Evolutionary conservation across 2,329 filamentous ascomycete genomes (phyloP), one percentile per base, ranked within the genome.

Genomic region (Endothia cerciana): DNA sequence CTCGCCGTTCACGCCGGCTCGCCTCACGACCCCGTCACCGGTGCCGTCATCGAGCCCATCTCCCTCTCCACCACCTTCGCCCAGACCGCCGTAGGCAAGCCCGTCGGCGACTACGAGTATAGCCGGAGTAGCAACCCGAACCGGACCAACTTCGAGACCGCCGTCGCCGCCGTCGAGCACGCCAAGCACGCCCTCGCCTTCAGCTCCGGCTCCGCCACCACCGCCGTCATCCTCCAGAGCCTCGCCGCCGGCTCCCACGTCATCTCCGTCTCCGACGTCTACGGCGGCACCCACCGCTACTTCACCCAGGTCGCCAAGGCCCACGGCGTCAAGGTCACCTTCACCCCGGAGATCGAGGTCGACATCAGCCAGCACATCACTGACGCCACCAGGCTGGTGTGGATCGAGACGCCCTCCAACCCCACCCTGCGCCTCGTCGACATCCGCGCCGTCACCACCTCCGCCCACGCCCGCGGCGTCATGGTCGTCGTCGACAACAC

Each of bases 401-500:
- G 95, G 95, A 98, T 99, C 75, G 93, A 99, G 82, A 90, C 88
- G 11, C 95, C 95, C 30, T 95, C 91, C 73, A 99, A 99, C 82
- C 95, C 95, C 0, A 99, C 95, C 7, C 85, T 99, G 65, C 89
- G 91, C 36, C 86, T 99, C 58, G 94, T 98, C 70, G 94, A 99
- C 79, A 97, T 99, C 76, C 85, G 91, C 72, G 90, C 92, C 62
- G 91, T 99, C 49, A 90, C 91, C 36, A 88, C 87, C 36, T 85
- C 91, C 64, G 95, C 95, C 22, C 95, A 98, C 78, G 84, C 90
- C 73, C 91, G 92, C 74, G 94, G 94, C 69, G 92, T 98, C 74
- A 84, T 92, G 76, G 95, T 99, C 53, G 95, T 99, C n/a, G 95
- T 99, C 51, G 95, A 99, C 83, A 99, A 99, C 83, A 99, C 95